Conservation (phyloP, 2,329 filamentous ascomycete genomes). For the Tolypocladium amazonense region DNA sequence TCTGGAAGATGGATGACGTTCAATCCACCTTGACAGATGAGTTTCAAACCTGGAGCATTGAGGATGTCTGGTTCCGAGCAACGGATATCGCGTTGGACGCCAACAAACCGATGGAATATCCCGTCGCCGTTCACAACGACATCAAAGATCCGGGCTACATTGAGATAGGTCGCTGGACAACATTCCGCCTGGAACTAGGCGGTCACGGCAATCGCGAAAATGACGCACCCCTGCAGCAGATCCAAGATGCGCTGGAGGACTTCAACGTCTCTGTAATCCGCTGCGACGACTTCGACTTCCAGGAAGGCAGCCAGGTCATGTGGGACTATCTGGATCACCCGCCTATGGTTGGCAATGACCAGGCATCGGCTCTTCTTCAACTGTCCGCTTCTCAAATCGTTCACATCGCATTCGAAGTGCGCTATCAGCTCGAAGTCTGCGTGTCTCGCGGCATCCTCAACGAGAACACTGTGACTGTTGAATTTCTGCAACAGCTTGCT, state of each 20-base stretch:
- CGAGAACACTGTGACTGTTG: conserved; percentile 58
- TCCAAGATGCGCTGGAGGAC: conserved; percentile 51
- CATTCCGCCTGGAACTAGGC: conserved; percentile 36
- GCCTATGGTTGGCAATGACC: conserved; percentile 3
- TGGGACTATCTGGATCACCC: conserved; percentile 21
- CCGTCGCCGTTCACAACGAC: conserved; percentile 27
- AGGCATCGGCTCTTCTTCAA: conserved; percentile 17
- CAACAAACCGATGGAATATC: conserved; percentile 18
- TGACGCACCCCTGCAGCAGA: conserved; percentile 21
- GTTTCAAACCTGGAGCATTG: conserved; percentile 24
- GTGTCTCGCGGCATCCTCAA: conserved; percentile 69
- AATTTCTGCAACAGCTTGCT: conserved; percentile 57
- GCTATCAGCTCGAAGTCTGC: conserved; percentile 90
- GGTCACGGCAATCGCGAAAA: conserved; percentile 12
- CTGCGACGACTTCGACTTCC: conserved; percentile 29
- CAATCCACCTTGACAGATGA: conserved; percentile 21
- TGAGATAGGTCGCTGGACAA: conserved; percentile 47
- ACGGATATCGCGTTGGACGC: conserved; percentile 31
- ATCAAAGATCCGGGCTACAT: conserved; percentile 25
- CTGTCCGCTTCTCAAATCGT: conserved; percentile 7
- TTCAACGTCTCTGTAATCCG: conserved; percentile 54
- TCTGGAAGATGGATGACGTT: conserved; percentile 23
- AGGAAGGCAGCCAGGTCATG: conserved; percentile 11
- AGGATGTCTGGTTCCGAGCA: conserved; percentile 37
- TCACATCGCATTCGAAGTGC: conserved; percentile 55